Percentiles rank a stretch among this genome's conserved stretches.
Conservation (phyloP, 148 eudicot genomes). For the Camellia granthamiana region DNA sequence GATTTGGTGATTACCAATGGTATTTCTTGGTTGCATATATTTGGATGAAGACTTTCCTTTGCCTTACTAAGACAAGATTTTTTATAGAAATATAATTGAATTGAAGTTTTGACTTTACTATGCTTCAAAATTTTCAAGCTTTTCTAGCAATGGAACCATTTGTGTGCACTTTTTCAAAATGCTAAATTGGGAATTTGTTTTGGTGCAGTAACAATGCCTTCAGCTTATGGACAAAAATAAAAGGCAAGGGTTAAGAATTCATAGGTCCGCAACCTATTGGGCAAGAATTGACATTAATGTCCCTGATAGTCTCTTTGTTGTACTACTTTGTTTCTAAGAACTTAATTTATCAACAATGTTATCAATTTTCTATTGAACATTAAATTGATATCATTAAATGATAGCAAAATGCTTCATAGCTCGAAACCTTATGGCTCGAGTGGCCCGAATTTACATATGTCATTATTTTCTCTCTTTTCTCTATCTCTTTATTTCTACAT, state of each 20-base stretch:
- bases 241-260: constrained; percentile 57
- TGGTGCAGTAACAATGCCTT: constrained; percentile 87
- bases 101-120: background rate
- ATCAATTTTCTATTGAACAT: background rate
- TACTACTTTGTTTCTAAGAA: background rate
- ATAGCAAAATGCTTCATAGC: too few species aligned
- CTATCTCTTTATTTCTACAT: too few species aligned
- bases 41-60: background rate
- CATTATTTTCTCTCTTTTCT: too few species aligned
- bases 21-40: constrained; percentile 22
- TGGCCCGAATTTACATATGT: too few species aligned
- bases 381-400: background rate
- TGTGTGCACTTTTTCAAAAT: constrained; percentile 10
- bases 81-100: background rate
- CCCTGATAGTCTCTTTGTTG: background rate
- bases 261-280: constrained; percentile 75
- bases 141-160: background rate
- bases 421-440: too few species aligned
- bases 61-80: too few species aligned
- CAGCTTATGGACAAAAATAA: constrained; percentile 68
- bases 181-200: constrained; percentile 10
- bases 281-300: constrained; percentile 37
- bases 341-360: background rate
- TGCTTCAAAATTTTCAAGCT: background rate
- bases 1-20: constrained; percentile 97